Conservation (phyloP, 1,284 basidiomycete species). For the Mycena citricolor region DNA sequence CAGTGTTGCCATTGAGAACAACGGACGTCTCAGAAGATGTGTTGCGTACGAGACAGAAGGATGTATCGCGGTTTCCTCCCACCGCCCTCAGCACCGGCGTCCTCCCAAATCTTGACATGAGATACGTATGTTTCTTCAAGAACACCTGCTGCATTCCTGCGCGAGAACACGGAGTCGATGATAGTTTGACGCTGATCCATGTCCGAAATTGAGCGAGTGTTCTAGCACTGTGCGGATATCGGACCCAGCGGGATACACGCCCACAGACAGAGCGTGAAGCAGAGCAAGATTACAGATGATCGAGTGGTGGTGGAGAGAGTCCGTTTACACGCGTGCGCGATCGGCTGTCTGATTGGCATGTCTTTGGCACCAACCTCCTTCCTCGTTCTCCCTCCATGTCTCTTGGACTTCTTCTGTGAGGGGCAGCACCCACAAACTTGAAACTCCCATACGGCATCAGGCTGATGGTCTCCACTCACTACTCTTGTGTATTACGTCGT, state of each 20-base stretch:
- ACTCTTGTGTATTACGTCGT: constrained; percentile 1
- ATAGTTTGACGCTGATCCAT: constrained; percentile 73
- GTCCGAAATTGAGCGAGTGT: no score
- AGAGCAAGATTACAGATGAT: no score
- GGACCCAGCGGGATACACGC: no score
- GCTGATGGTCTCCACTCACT: constrained; percentile 8
- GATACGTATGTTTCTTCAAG: constrained; percentile 79
- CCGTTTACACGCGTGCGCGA: no score
- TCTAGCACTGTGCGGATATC: no score
- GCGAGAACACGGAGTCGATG: constrained; percentile 80
- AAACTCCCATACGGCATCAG: constrained; percentile 16
- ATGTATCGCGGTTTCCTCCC: constrained; percentile 83
- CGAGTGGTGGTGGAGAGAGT: no score
- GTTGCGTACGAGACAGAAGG: constrained; percentile 77
- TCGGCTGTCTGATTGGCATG: not conserved
- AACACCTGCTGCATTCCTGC: constrained; percentile 58
- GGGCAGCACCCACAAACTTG: no score
- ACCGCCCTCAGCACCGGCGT: constrained; percentile 60
- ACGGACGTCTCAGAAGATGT: constrained; percentile 12
- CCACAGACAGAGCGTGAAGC: no score
- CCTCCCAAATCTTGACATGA: constrained; percentile 91
- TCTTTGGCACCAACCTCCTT: not conserved
- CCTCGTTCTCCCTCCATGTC: no score
- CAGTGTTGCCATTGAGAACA: constrained; percentile 13
- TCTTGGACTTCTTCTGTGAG: constrained; percentile 1